Evolutionary conservation across 176 grass and related monocot species (phyloP), one percentile per base, ranked within the genome.

Genomic region (Oryza coarctata): DNA sequence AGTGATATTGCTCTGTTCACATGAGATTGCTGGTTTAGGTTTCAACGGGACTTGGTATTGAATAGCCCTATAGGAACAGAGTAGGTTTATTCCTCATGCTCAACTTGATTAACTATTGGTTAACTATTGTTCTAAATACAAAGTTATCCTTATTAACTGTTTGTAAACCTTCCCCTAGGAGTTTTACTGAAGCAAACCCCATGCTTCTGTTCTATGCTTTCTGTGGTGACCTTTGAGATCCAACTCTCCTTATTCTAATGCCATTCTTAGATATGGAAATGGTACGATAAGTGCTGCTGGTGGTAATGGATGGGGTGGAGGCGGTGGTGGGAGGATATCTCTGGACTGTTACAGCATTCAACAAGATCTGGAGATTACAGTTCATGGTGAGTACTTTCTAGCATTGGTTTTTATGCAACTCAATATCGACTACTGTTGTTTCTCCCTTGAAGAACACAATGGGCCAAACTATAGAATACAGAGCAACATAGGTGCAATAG

Each of bases 241-340:
- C 39, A 60, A 80, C 23, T 63, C 28, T 75, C 32, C 44, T 71
- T 69, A 70, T 82, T 89, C 67, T 45, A 34, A 29, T 75, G 63
- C 47, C 18, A 68, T 83, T 87, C 62, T 63, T 88, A 98, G 95
- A 86, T 91, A 84, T 74, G 96, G 96, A 79, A 95, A 91, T 88
- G 96, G 96, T 61, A 92, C 84, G n/a, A 93, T 99, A 80, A 95
- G 96, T 95, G 91, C 96, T 84, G 80, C 63, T 36, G 96, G 96
- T 83, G 96, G 96, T 50, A 86, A 82, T 91, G 96, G 96, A 87
- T 99, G 92, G 90, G 93, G 93, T 74, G 96, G 96, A 12, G 96
- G 96, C 3, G 91, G 96, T 66, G 96, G 96, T 55, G 96, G 96
- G 47, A 93, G 96, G 64, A 93, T 99, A 82, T 93, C 96, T 70